A percentile compares a stretch with the other conserved stretches of the same genome.
Conservation (phyloP, 352 stramenopile species). For the Pythium pyrilobum region DNA sequence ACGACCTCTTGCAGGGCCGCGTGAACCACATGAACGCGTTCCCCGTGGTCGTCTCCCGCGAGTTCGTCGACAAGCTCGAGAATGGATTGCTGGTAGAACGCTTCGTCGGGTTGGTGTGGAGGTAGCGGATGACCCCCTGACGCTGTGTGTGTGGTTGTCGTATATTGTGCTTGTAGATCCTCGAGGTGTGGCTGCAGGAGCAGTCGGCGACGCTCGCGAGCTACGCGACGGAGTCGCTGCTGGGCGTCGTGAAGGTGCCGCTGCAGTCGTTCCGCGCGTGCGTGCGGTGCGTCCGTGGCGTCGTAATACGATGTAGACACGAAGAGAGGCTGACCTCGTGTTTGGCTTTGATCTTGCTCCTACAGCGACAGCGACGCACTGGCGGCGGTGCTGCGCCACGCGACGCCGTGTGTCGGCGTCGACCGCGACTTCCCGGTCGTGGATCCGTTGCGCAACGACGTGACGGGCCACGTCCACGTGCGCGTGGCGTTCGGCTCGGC, state of each 20-base stretch:
- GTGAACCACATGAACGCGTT: slow-evolving; percentile 22
- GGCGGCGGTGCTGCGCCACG: background rate
- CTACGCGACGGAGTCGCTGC: slow-evolving; percentile 3
- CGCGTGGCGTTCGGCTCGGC: slow-evolving; percentile 39
- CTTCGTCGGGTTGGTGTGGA: background rate
- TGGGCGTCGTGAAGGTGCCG: slow-evolving; percentile 18
- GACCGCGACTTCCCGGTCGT: slow-evolving; percentile 37
- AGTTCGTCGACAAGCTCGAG: slow-evolving; percentile 8
- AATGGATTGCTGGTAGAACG: slow-evolving; percentile 5
- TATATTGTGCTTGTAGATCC: slow-evolving; percentile 11
- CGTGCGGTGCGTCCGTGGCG: background rate
- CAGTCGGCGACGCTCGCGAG: slow-evolving; percentile 4
- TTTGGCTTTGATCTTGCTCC: background rate
- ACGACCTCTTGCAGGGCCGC: background rate
- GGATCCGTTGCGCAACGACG: slow-evolving; percentile 36
- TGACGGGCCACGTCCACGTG: slow-evolving; percentile 27
- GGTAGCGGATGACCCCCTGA: background rate
- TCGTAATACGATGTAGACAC: no score
- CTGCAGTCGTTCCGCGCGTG: slow-evolving; percentile 5
- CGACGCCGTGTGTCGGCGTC: slow-evolving; percentile 12
- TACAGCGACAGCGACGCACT: background rate
- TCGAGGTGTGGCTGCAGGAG: slow-evolving; percentile 20
- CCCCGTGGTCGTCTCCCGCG: slow-evolving; percentile 10
- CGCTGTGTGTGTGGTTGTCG: background rate
- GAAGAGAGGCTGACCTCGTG: background rate